Percentiles rank a stretch among this genome's conserved stretches.
Evolutionary conservation across 75 land plant species (phyloP).

Genomic region (Isoetes taiwanensis): DNA sequence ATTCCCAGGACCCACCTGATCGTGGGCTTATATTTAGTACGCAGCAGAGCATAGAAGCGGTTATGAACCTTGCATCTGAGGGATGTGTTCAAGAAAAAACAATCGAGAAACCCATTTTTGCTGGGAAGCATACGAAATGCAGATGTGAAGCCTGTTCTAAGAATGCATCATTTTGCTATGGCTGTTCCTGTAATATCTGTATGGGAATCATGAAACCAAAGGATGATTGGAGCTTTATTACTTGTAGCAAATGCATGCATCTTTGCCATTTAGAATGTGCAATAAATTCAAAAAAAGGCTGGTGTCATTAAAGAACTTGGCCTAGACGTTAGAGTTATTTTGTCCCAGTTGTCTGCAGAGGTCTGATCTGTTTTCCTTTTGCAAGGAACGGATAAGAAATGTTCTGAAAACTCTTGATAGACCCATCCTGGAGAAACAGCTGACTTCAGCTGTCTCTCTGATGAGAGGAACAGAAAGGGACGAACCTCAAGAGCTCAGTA

Average conservation of each 20-base stretch:
- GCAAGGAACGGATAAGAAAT: background rate
- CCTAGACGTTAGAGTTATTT: constrained; percentile 7
- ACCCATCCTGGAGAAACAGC: background rate
- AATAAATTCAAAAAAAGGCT: background rate
- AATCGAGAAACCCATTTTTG: background rate
- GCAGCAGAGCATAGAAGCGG: background rate
- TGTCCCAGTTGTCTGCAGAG: constrained; percentile 1
- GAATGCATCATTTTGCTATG: constrained; percentile 1
- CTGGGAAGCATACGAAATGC: background rate
- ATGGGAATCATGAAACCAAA: background rate
- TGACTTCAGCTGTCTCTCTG: background rate
- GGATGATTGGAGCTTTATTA: background rate
- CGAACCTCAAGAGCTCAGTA: background rate
- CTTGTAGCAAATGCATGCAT: background rate
- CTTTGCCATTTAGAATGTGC: constrained; percentile 8
- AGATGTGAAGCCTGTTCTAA: background rate
- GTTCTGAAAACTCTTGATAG: background rate
- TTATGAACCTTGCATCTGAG: background rate
- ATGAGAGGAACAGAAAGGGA: background rate
- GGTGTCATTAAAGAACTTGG: background rate
- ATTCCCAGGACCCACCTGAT: background rate
- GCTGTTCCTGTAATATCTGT: constrained; percentile 1
- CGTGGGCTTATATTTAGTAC: background rate
- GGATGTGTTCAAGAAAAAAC: background rate
- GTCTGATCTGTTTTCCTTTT: background rate